Evolutionary conservation across 345 rosid genomes (phyloP).

Genomic region (Mallotus nudiflorus): DNA sequence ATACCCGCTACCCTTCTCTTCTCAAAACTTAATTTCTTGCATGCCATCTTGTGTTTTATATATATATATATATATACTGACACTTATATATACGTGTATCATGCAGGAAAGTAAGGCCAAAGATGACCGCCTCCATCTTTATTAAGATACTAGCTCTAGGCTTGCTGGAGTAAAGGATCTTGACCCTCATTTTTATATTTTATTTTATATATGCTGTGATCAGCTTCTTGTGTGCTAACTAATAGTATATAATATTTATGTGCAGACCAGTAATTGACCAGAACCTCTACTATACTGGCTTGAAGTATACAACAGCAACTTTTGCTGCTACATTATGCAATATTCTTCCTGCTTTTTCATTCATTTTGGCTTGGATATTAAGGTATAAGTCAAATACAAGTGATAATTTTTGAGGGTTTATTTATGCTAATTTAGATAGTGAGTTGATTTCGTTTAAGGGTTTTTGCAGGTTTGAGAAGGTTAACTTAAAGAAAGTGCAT

Average conservation of each 20-base stretch:
- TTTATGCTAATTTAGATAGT: too few species aligned
- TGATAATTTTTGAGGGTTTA: too few species aligned
- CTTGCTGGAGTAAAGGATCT: slow-evolving; percentile 62
- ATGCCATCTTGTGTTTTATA: too few species aligned
- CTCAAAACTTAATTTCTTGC: not conserved
- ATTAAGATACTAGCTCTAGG: slow-evolving; percentile 65
- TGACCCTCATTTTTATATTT: too few species aligned
- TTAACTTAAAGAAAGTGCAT: slow-evolving; percentile 48
- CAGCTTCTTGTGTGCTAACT: too few species aligned
- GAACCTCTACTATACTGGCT: slow-evolving; percentile 69
- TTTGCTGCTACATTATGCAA: slow-evolving; percentile 79
- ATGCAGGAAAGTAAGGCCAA: slow-evolving; percentile 73
- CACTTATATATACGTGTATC: too few species aligned
- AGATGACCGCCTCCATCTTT: slow-evolving; percentile 67
- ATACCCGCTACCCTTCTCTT: not conserved
- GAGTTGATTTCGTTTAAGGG: not conserved
- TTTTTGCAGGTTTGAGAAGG: slow-evolving; percentile 65
- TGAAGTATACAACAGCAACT: slow-evolving; percentile 86
- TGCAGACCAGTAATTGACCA: slow-evolving; percentile 68
- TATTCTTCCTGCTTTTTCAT: slow-evolving; percentile 80
- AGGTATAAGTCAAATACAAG: slow-evolving; percentile 39
- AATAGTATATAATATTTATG: too few species aligned
- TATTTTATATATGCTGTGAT: too few species aligned
- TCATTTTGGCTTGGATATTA: slow-evolving; percentile 78
- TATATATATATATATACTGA: too few species aligned